Evolutionary conservation across 2,329 filamentous ascomycete species (phyloP).

Genomic region (Zasmidium citrigriseum): DNA sequence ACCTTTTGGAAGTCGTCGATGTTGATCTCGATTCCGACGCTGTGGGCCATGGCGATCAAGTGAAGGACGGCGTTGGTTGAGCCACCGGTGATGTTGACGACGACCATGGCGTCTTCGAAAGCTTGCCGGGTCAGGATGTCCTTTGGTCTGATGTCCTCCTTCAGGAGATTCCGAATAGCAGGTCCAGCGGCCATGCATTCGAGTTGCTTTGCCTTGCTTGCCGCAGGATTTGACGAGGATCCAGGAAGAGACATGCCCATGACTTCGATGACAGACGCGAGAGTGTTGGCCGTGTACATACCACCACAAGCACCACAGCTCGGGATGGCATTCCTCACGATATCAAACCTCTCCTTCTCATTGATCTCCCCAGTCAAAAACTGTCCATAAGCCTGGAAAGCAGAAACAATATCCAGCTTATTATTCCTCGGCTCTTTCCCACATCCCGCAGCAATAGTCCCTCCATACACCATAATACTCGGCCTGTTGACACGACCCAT

Average conservation of each 20-base stretch:
- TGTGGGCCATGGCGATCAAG: slow-evolving; percentile 53
- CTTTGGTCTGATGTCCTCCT: slow-evolving; percentile 51
- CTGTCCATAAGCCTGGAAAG: slow-evolving; percentile 96
- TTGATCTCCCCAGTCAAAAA: slow-evolving; percentile 89
- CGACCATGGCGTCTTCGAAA: slow-evolving; percentile 54
- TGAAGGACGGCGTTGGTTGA: slow-evolving; percentile 55
- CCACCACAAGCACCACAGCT: slow-evolving; percentile 82
- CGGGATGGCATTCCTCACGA: slow-evolving; percentile 88
- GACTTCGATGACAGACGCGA: slow-evolving; percentile 53
- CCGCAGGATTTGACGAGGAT: slow-evolving; percentile 53
- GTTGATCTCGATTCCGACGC: slow-evolving; percentile 51
- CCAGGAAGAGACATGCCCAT: slow-evolving; percentile 55
- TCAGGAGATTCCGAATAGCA: slow-evolving; percentile 53
- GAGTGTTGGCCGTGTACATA: slow-evolving; percentile 63
- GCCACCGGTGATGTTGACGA: slow-evolving; percentile 53
- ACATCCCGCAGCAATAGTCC: slow-evolving; percentile 90
- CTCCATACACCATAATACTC: slow-evolving; percentile 96
- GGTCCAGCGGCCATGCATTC: slow-evolving; percentile 53
- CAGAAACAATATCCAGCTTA: slow-evolving; percentile 86
- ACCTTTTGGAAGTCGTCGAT: slow-evolving; percentile 55
- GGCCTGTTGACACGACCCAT: slow-evolving; percentile 95
- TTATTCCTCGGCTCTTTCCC: slow-evolving; percentile 68
- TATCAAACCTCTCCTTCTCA: slow-evolving; percentile 89
- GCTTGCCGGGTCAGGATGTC: slow-evolving; percentile 53
- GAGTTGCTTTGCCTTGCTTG: slow-evolving; percentile 52